Evolutionary conservation across 1,284 basidiomycete species (phyloP).

Genomic region (Butyriboletus appendiculatus): DNA sequence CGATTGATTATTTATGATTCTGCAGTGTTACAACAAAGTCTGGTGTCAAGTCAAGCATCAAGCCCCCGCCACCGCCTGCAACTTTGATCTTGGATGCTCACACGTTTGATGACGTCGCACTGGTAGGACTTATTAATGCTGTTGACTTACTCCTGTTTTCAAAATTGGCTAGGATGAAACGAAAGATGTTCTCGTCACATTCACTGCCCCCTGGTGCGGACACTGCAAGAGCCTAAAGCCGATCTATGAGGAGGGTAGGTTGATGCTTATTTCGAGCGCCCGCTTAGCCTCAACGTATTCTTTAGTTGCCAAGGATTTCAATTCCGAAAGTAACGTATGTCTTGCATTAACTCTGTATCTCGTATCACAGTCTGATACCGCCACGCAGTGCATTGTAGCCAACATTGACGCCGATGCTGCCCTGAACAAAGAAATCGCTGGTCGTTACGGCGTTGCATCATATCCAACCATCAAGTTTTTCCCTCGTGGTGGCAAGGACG

Average conservation of each 20-base stretch:
- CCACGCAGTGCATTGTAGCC: conserved; percentile 75
- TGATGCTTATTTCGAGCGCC: not conserved
- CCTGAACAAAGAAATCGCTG: conserved; percentile 75
- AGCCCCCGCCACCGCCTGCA: conserved; percentile 78
- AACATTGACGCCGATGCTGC: conserved; percentile 90
- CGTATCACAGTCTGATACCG: conserved; percentile 8
- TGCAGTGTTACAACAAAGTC: conserved; percentile 72
- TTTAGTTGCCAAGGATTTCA: conserved; percentile 75
- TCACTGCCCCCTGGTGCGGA: conserved; percentile 89
- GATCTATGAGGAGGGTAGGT: conserved; percentile 69
- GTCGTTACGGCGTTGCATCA: conserved; percentile 70
- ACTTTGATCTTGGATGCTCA: conserved; percentile 68
- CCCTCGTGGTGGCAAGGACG: conserved; percentile 67
- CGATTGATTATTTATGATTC: not conserved
- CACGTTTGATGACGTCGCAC: conserved; percentile 77
- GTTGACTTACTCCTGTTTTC: not conserved
- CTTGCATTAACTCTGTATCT: not conserved
- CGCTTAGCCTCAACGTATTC: conserved; percentile 1
- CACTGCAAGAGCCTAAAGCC: conserved; percentile 91
- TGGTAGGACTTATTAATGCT: conserved; percentile 45
- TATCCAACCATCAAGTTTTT: conserved; percentile 97
- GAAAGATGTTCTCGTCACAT: conserved; percentile 89
- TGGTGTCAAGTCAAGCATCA: conserved; percentile 83
- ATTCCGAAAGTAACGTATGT: conserved; percentile 71
- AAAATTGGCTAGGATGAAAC: conserved; percentile 54